Conservation (phyloP, 1,284 basidiomycete genomes). For the Termitomyces sp. region DNA sequence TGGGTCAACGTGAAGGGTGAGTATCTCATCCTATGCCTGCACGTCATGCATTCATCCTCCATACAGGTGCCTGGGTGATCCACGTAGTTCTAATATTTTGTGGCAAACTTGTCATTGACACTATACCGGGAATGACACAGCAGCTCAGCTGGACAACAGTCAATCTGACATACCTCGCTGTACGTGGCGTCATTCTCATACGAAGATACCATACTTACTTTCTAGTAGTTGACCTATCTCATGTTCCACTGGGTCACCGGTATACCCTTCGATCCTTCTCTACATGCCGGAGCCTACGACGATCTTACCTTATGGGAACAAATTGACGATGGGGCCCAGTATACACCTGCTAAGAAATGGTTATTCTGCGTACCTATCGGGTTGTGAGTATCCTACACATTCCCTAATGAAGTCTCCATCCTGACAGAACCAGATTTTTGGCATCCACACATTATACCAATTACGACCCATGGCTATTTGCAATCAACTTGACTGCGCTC, state of each 20-base stretch:
- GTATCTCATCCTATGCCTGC: conserved; percentile 20
- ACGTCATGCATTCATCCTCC: conserved; percentile 3
- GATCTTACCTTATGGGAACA: conserved; percentile 99
- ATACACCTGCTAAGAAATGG: conserved; percentile 99
- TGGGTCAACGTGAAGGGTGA: conserved; percentile 98
- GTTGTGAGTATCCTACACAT: conserved; percentile 58
- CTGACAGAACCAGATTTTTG: conserved; percentile 65
- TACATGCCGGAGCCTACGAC: conserved; percentile 92
- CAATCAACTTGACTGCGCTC: conserved; percentile 85
- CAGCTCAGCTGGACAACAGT: conserved; percentile 95
- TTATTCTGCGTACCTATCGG: conserved; percentile 87
- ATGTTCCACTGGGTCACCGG: conserved; percentile 99
- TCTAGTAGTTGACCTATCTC: conserved; percentile 79
- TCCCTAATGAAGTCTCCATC: conserved; percentile 4
- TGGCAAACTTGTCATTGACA: conserved; percentile 92
- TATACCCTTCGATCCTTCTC: conserved; percentile 88
- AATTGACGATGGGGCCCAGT: conserved; percentile 97
- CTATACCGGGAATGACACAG: conserved; percentile 90
- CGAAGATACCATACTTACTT: conserved; percentile 4
- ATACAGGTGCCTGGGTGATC: conserved; percentile 92
- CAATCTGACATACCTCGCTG: conserved; percentile 88
- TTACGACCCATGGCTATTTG: conserved; percentile 90
- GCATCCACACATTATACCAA: conserved; percentile 98
- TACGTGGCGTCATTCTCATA: conserved; percentile 37
- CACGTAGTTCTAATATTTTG: conserved; percentile 90